phyloP scores from a whole-genome alignment of 176 grass and related monocot species.

The Aegilops speltoides region DNA sequence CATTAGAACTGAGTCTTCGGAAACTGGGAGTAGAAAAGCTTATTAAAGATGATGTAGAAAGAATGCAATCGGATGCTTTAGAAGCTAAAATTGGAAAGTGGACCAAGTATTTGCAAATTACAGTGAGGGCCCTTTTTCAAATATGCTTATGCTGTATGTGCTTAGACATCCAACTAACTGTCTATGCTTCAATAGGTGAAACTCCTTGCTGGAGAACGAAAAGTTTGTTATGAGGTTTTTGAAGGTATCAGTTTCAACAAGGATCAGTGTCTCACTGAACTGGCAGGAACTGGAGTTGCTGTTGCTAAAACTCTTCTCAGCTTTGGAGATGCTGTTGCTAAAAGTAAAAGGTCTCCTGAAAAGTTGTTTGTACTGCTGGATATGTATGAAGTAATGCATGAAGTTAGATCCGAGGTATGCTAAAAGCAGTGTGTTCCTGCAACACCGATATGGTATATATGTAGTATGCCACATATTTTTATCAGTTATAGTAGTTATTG shows the following conservation, averaged over 20 bases:
- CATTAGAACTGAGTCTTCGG: constrained; percentile 67
- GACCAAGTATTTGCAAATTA: constrained; percentile 90
- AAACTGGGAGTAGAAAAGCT: constrained; percentile 87
- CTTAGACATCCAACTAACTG: constrained; percentile 10
- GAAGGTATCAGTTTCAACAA: constrained; percentile 67
- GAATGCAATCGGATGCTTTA: constrained; percentile 88
- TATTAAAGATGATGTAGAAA: constrained; percentile 94
- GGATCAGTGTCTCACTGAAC: constrained; percentile 80
- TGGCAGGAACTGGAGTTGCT: constrained; percentile 61
- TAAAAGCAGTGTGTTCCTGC: background rate
- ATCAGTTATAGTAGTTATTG: background rate
- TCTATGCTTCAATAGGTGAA: constrained; percentile 63
- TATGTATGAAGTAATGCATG: constrained; percentile 96
- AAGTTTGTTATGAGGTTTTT: constrained; percentile 87
- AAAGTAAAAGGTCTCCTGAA: constrained; percentile 94
- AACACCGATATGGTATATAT: constrained; percentile 8
- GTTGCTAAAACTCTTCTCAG: constrained; percentile 63
- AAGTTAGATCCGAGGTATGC: constrained; percentile 82
- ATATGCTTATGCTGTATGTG: background rate
- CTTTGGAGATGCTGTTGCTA: constrained; percentile 96
- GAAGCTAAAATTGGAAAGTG: constrained; percentile 98
- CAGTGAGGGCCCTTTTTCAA: constrained; percentile 45
- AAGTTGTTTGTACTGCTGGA: constrained; percentile 92
- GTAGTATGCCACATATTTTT: background rate
- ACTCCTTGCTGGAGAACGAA: constrained; percentile 75